Percentiles rank a stretch among this genome's conserved stretches.
Evolutionary conservation across 441 rosid species (phyloP).

Genomic region (Euphorbia neoarborescens): DNA sequence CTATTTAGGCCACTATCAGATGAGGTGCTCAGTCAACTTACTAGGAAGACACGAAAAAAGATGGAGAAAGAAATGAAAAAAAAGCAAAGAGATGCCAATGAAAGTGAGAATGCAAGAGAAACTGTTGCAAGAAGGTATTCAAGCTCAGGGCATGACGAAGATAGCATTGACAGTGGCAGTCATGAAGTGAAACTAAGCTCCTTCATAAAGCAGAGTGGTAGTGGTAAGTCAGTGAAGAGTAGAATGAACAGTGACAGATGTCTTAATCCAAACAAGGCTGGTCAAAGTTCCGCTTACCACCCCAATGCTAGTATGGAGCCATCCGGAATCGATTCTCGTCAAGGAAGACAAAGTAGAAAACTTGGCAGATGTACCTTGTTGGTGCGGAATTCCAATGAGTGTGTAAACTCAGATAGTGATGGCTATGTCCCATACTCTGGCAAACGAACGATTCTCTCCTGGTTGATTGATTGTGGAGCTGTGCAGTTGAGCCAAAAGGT

Average conservation of each 20-base stretch:
- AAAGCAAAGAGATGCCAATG: conserved; percentile 47
- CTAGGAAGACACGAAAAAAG: conserved; percentile 77
- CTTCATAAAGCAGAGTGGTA: conserved; percentile 47
- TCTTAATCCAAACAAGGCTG: conserved; percentile 30
- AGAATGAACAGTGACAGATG: conserved; percentile 31
- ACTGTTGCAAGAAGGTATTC: conserved; percentile 34
- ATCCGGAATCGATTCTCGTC: conserved; percentile 42
- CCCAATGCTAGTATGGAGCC: conserved; percentile 29
- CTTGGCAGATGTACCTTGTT: conserved; percentile 78
- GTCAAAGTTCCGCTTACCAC: conserved; percentile 30
- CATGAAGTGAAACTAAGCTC: conserved; percentile 68
- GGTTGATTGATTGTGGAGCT: conserved; percentile 77
- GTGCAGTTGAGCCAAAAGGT: conserved; percentile 84
- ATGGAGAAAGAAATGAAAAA: conserved; percentile 63
- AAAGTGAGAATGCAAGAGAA: conserved; percentile 40
- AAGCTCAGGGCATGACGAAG: conserved; percentile 41
- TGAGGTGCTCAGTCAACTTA: conserved; percentile 70
- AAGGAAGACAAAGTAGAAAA: conserved; percentile 67
- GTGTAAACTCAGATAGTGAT: conserved; percentile 50
- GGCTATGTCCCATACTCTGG: conserved; percentile 80
- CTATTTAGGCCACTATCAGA: conserved; percentile 57
- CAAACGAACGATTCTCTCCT: conserved; percentile 73
- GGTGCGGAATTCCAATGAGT: conserved; percentile 62
- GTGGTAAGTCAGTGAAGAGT: conserved; percentile 44
- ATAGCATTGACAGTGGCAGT: conserved; percentile 51